Evolutionary conservation across 371 early-diverging fungal species (phyloP).

Genomic region (Circinella umbellata): DNA sequence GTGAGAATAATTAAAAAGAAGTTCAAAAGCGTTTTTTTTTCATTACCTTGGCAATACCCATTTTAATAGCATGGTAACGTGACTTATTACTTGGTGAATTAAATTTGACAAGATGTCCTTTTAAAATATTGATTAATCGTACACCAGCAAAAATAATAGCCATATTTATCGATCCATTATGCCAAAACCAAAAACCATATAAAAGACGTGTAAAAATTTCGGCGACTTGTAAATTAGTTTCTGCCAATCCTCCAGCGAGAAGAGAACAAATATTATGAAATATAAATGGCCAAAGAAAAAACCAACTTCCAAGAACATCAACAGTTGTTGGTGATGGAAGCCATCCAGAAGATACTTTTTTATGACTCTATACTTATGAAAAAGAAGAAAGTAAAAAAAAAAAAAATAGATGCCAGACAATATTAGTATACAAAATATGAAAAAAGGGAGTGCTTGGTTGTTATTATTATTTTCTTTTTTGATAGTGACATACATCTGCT

Average conservation of each 20-base stretch:
- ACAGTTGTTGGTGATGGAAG: slow-evolving; percentile 42
- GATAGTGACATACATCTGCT: slow-evolving; percentile 10
- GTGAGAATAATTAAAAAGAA: background rate
- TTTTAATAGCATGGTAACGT: background rate
- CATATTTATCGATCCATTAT: slow-evolving; percentile 14
- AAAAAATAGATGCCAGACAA: no score
- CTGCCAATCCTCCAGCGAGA: slow-evolving; percentile 42
- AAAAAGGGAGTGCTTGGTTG: background rate
- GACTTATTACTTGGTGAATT: background rate
- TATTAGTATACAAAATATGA: no score
- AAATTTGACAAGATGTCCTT: slow-evolving; percentile 19
- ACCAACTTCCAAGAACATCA: slow-evolving; percentile 35
- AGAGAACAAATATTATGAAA: slow-evolving; percentile 37
- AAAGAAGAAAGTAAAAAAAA: no score
- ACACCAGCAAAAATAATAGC: slow-evolving; percentile 39
- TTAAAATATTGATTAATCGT: slow-evolving; percentile 38
- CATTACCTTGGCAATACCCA: background rate
- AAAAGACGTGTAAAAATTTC: no score
- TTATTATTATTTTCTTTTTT: background rate
- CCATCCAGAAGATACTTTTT: slow-evolving; percentile 36
- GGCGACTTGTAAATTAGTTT: slow-evolving; percentile 9
- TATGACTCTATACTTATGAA: background rate
- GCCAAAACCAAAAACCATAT: no score
- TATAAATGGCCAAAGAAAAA: slow-evolving; percentile 41
- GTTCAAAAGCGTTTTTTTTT: slow-evolving; percentile 21